phyloP scores from a whole-genome alignment of 208 protist genomes.

The Trypanosoma brucei region DNA sequence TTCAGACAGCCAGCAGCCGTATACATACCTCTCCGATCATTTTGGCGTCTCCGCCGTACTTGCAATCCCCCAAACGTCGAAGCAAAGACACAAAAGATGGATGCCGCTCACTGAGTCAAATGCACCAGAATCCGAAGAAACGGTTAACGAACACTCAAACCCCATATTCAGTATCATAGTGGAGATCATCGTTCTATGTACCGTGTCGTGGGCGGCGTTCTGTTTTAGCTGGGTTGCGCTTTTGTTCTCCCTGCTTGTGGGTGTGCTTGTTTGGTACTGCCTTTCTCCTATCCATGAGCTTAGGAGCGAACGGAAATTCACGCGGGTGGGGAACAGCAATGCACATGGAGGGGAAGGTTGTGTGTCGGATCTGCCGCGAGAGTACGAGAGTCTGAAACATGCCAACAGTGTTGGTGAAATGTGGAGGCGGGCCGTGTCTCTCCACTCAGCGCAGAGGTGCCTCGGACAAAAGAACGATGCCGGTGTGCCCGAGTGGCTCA shows the following conservation, averaged over 20 bases:
- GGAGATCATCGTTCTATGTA: constrained; percentile 33
- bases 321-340: constrained; percentile 39
- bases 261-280: constrained; percentile 32
- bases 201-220: constrained; percentile 33
- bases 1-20: constrained; percentile 62
- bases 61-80: constrained; percentile 1
- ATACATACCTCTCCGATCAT: constrained; percentile 87
- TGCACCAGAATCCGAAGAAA: constrained; percentile 51
- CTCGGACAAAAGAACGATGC: constrained; percentile 50
- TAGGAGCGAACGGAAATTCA: constrained; percentile 31
- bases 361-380: constrained; percentile 18
- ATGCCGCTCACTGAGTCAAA: constrained; percentile 24
- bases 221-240: constrained; percentile 41
- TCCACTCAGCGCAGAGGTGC: constrained; percentile 55
- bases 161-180: constrained; percentile 42
- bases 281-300: constrained; percentile 33
- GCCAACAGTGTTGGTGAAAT: constrained; percentile 44
- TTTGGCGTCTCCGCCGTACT: constrained; percentile 67
- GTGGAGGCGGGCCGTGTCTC: constrained; percentile 62
- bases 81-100: neutral
- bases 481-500: constrained; percentile 58
- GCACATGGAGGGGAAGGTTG: constrained; percentile 36
- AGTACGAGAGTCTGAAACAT: constrained; percentile 31
- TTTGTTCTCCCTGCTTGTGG: constrained; percentile 25
- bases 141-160: constrained; percentile 68